Percentiles rank a stretch among this genome's conserved stretches.
Evolutionary conservation across 2,329 filamentous ascomycete species (phyloP).

Genomic region (Diplodia mutila): DNA sequence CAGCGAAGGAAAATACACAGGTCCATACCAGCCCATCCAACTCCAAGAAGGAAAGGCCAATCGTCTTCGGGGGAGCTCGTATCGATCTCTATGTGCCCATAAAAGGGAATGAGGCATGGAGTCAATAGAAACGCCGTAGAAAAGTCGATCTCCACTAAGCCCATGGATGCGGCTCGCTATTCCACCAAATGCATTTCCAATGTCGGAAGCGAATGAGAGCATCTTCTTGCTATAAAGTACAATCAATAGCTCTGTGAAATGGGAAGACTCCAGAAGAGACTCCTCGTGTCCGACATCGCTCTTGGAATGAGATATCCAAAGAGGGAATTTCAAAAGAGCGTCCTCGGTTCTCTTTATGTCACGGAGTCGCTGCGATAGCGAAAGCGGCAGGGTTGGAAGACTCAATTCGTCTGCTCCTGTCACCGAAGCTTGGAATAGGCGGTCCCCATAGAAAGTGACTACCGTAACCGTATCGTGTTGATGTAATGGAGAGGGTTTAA

Average conservation of each 20-base stretch:
- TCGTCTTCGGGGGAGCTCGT: too few relatives aligned
- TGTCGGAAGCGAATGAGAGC: not conserved
- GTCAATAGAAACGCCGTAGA: not conserved
- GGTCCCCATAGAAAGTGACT: too few relatives aligned
- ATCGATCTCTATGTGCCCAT: not conserved
- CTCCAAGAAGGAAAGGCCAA: not conserved
- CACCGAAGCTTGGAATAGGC: too few relatives aligned
- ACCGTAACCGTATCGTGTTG: too few relatives aligned
- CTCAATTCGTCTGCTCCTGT: too few relatives aligned
- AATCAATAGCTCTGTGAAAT: not conserved
- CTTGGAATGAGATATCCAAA: not conserved
- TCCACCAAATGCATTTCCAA: not conserved
- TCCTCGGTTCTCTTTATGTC: too few relatives aligned
- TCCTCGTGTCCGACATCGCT: too few relatives aligned
- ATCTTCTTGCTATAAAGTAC: not conserved
- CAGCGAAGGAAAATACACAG: not conserved
- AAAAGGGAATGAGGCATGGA: not conserved
- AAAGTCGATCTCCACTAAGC: rapidly evolving
- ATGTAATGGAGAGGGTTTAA: too few relatives aligned
- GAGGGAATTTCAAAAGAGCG: not conserved
- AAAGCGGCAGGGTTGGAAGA: too few relatives aligned
- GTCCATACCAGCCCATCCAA: not conserved
- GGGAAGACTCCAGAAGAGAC: too few relatives aligned
- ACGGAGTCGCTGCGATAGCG: too few relatives aligned
- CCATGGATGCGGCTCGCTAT: not conserved